These are phyloP conservation scores for Diophrys appendiculata DNA, from an alignment of 73 alveolate species.

Conservation along the genomic window DNA sequence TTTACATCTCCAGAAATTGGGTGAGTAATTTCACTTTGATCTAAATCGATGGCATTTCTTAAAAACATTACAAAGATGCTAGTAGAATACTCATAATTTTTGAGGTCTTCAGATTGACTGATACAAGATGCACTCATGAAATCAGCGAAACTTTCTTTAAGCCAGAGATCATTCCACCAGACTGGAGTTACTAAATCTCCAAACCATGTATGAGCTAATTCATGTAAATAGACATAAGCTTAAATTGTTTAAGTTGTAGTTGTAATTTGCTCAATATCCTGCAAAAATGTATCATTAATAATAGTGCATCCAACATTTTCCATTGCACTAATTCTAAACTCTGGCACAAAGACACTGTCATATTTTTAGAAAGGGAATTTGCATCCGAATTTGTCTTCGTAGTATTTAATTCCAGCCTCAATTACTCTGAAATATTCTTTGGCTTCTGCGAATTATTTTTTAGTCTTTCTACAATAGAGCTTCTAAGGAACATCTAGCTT, in stretches of 20 bases:
- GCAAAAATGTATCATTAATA: slow-evolving; percentile 59
- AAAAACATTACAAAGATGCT: background rate
- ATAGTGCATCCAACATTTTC: slow-evolving; percentile 85
- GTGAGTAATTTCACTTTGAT: slow-evolving; percentile 85
- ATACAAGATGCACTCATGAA: slow-evolving; percentile 74
- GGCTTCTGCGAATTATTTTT: slow-evolving; percentile 64
- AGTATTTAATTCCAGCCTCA: slow-evolving; percentile 88
- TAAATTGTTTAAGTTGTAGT: slow-evolving; percentile 8
- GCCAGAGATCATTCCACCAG: slow-evolving; percentile 81
- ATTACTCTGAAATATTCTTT: slow-evolving; percentile 74
- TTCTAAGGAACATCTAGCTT: slow-evolving; percentile 43
- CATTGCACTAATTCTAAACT: slow-evolving; percentile 89
- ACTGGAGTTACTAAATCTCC: slow-evolving; percentile 67
- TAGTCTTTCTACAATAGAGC: slow-evolving; percentile 65
- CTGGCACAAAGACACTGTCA: slow-evolving; percentile 88
- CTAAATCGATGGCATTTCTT: slow-evolving; percentile 60
- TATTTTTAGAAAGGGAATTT: slow-evolving; percentile 80
- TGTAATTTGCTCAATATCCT: slow-evolving; percentile 25
- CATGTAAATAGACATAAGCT: slow-evolving; percentile 22
- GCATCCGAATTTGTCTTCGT: slow-evolving; percentile 82
- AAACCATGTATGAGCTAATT: slow-evolving; percentile 64
- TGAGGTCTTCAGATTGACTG: slow-evolving; percentile 36
- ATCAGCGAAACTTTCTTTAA: slow-evolving; percentile 61
- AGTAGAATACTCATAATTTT: slow-evolving; percentile 23
- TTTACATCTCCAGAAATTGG: slow-evolving; percentile 88